Conservation (phyloP, 2,329 filamentous ascomycete species). For the Fusarium redolens region DNA sequence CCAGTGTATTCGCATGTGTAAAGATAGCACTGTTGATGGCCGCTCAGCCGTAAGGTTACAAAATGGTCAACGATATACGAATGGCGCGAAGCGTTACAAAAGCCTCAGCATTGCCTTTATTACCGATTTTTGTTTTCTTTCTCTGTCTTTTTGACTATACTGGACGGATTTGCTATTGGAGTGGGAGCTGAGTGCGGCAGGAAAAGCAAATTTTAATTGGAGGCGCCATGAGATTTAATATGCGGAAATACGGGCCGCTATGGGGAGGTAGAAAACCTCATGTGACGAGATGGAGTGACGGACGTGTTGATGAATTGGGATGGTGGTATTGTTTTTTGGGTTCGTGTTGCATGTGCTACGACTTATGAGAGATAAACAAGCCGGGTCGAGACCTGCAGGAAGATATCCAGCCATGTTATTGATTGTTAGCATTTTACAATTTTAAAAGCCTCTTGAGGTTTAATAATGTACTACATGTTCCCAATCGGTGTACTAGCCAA, state of each 20-base stretch:
- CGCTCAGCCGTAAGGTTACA: background rate
- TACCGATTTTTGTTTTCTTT: conserved; percentile 4
- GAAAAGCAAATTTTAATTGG: conserved; percentile 33
- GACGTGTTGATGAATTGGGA: conserved; percentile 25
- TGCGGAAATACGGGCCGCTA: conserved; percentile 13
- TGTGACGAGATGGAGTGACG: conserved; percentile 7
- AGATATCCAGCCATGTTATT: conserved; percentile 44
- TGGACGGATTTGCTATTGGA: conserved; percentile 19
- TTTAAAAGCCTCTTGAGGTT: conserved; percentile 3
- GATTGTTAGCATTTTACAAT: conserved; percentile 12
- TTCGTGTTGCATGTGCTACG: conserved; percentile 43
- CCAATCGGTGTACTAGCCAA: background rate
- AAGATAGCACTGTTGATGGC: conserved; percentile 18
- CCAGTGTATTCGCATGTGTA: conserved; percentile 43
- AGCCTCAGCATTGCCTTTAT: conserved; percentile 31
- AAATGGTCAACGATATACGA: conserved; percentile 14
- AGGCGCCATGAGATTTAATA: conserved; percentile 24
- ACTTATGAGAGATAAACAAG: conserved; percentile 47
- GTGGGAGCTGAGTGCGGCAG: conserved; percentile 6
- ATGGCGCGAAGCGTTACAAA: conserved; percentile 36
- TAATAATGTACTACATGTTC: background rate
- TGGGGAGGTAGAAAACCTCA: conserved; percentile 27
- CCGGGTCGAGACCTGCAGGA: conserved; percentile 34
- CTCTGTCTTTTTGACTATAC: background rate
- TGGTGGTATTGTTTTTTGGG: conserved; percentile 25